A percentile compares a stretch with the other conserved stretches of the same genome.
Evolutionary conservation across 1,284 basidiomycete genomes (phyloP).

Genomic region (Stygiomarasmius scandens): DNA sequence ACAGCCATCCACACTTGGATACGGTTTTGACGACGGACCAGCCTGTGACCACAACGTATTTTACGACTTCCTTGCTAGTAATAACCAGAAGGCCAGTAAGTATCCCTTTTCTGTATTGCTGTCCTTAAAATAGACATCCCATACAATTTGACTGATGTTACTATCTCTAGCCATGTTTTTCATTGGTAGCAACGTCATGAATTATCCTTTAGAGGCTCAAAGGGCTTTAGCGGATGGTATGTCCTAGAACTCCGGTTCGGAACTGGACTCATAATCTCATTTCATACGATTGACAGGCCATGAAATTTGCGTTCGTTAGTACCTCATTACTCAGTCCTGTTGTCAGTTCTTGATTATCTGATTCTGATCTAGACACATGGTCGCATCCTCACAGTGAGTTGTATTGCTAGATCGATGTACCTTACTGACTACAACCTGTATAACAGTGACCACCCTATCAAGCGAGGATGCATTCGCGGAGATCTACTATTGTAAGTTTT

Average conservation of each 20-base stretch:
- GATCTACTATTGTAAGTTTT: constrained; percentile 69
- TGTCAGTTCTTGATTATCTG: too few species aligned
- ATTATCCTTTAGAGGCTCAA: constrained; percentile 73
- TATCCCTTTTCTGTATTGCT: constrained; percentile 17
- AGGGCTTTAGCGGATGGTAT: constrained; percentile 57
- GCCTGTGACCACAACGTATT: constrained; percentile 69
- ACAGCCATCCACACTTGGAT: constrained; percentile 64
- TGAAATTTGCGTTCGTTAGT: constrained; percentile 61
- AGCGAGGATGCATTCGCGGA: constrained; percentile 81
- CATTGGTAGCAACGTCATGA: constrained; percentile 76
- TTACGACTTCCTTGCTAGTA: constrained; percentile 60
- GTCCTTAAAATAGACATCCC: too few species aligned
- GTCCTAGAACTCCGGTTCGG: not conserved
- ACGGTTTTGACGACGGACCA: constrained; percentile 72
- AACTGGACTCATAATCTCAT: not conserved
- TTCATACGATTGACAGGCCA: constrained; percentile 43
- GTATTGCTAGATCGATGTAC: not conserved
- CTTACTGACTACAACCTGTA: not conserved
- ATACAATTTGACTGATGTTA: not conserved
- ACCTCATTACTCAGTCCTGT: too few species aligned
- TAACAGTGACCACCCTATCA: constrained; percentile 64
- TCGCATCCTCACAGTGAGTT: constrained; percentile 57
- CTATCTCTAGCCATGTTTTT: constrained; percentile 62
- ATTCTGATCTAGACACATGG: constrained; percentile 59
- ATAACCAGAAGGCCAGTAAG: constrained; percentile 73